Evolutionary conservation across 2,329 filamentous ascomycete species (phyloP).

Genomic region (Ascochyta lentis): DNA sequence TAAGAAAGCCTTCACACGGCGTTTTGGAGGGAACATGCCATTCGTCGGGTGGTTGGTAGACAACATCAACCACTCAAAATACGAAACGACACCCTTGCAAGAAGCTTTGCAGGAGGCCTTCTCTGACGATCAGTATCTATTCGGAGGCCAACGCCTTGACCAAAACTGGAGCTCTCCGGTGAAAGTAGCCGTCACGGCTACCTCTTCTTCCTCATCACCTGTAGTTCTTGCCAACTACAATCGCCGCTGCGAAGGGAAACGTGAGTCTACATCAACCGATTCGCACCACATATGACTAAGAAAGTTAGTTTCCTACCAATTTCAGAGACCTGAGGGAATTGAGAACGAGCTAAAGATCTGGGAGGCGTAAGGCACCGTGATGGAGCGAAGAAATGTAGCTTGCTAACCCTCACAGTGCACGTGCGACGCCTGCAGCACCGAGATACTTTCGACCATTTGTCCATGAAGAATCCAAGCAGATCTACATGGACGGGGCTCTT

Average conservation of each 20-base stretch:
- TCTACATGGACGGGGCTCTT: constrained; percentile 55
- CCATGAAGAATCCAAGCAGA: constrained; percentile 50
- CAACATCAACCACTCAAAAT: constrained; percentile 40
- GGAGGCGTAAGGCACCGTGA: background rate
- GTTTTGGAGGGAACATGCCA: constrained; percentile 44
- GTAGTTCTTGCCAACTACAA: constrained; percentile 57
- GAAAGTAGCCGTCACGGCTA: constrained; percentile 52
- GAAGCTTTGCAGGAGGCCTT: constrained; percentile 8
- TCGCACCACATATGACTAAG: background rate
- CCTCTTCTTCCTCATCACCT: constrained; percentile 43
- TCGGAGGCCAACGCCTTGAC: constrained; percentile 39
- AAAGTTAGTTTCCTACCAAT: background rate
- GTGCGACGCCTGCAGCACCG: constrained; percentile 56
- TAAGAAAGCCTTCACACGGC: constrained; percentile 52
- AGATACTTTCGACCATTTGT: constrained; percentile 55
- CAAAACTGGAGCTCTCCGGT: constrained; percentile 40
- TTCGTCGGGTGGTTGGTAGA: constrained; percentile 42
- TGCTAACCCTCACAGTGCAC: constrained; percentile 31
- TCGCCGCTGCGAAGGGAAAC: constrained; percentile 50
- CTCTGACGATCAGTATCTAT: constrained; percentile 22
- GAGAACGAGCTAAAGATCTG: background rate
- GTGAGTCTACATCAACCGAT: constrained; percentile 3
- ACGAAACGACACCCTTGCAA: constrained; percentile 37
- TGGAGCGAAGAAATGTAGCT: too few species aligned
- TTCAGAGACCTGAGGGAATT: background rate